Conservation (phyloP, 768 basidiomycete species). For the Boletus sensibilis region DNA sequence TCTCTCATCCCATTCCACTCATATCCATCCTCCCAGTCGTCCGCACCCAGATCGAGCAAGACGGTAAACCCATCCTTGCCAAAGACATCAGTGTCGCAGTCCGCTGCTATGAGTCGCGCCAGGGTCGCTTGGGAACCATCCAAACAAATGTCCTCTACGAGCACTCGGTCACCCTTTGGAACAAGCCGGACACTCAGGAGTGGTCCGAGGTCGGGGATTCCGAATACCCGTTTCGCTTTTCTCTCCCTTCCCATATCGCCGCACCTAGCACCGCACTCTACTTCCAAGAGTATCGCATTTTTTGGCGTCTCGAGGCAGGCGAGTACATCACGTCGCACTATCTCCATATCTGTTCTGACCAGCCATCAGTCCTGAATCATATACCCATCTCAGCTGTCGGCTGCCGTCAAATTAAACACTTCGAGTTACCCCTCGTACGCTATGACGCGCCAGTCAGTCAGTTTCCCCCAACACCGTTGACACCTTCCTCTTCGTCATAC, state of each 20-base stretch:
- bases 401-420: conserved; percentile 63
- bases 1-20: not conserved
- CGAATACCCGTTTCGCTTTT: conserved; percentile 71
- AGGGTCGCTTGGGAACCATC: conserved; percentile 54
- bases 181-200: conserved; percentile 54
- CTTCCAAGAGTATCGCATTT: conserved; percentile 75
- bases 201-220: conserved; percentile 61
- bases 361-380: conserved; percentile 61
- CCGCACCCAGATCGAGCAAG: conserved; percentile 66
- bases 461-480: conserved; percentile 37
- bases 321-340: conserved; percentile 28
- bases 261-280: conserved; percentile 66
- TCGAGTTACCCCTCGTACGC: conserved; percentile 69
- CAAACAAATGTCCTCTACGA: conserved; percentile 71
- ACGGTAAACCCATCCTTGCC: conserved; percentile 64
- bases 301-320: conserved; percentile 86
- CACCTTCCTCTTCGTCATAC: conserved; percentile 35
- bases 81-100: conserved; percentile 71
- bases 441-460: conserved; percentile 55
- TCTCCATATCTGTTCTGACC: conserved; percentile 19
- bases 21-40: conserved; percentile 48
- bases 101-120: conserved; percentile 78
- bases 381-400: conserved; percentile 64
- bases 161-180: conserved; percentile 65
- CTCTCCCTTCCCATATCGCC: conserved; percentile 57